Percentiles rank a stretch among this genome's conserved stretches.
These are phyloP conservation scores for Nakazawaea ernobii DNA, from an alignment of 805 yeast genomes.

Conservation along the genomic window DNA sequence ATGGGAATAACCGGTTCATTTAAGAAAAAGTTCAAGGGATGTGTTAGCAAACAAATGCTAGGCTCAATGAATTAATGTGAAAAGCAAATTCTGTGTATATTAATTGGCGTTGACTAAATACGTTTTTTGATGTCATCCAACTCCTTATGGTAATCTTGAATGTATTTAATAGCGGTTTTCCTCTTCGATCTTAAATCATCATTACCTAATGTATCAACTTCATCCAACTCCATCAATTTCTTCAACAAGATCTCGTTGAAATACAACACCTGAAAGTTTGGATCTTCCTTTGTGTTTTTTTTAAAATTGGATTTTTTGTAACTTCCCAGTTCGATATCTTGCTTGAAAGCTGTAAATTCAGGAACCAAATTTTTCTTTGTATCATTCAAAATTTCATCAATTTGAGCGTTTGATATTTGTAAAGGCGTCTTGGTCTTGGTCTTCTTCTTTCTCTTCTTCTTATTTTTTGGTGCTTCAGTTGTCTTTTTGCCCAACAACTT, in stretches of 20 bases:
- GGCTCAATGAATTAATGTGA: slow-evolving; percentile 16
- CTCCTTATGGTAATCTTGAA: slow-evolving; percentile 54
- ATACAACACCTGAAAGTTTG: slow-evolving; percentile 44
- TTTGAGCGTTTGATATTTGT: not conserved
- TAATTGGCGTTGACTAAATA: not conserved
- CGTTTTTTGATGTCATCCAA: slow-evolving; percentile 33
- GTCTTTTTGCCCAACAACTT: not conserved
- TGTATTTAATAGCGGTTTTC: slow-evolving; percentile 50
- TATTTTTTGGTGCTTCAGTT: not conserved
- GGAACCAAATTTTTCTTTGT: not conserved
- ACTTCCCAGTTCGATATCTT: slow-evolving; percentile 1
- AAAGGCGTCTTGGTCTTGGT: not conserved
- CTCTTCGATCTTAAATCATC: slow-evolving; percentile 50
- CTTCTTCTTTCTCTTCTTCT: slow-evolving; percentile 9
- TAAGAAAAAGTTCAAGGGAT: too few relatives aligned
- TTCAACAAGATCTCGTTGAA: slow-evolving; percentile 66
- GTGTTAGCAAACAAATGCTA: too few relatives aligned
- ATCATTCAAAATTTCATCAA: slow-evolving; percentile 5
- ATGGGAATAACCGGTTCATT: too few relatives aligned
- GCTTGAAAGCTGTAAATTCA: slow-evolving; percentile 12
- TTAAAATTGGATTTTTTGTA: slow-evolving; percentile 3
- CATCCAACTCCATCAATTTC: slow-evolving; percentile 61
- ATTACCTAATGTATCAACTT: slow-evolving; percentile 46
- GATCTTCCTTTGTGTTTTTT: slow-evolving; percentile 8
- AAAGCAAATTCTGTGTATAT: slow-evolving; percentile 9